Base-by-base conservation (phyloP, 2,329 filamentous ascomycete genomes). In the Arthrobotrys iridis region DNA sequence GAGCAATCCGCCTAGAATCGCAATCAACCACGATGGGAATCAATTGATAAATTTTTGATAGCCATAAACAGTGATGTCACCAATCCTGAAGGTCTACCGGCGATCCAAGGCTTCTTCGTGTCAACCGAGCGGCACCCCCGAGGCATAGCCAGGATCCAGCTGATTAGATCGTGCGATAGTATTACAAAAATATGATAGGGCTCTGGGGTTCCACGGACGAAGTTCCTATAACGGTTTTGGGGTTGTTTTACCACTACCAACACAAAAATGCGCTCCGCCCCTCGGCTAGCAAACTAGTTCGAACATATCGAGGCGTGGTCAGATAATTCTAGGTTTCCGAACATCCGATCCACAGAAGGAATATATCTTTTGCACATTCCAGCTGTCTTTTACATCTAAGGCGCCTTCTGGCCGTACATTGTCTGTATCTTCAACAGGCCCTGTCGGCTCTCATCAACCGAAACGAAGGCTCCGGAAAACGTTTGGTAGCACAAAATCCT, bases 101-200 rank as follows among this genome's bases (percentile, higher is more conserved):
- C 65, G 65, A 55, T 26, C 24, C 35, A 62, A 70, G 65, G 57
- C 65, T 58, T 46, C 57, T 55, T 70, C 26, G 18, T 33, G n/a
- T 26, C 18, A 10, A 4, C 43, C 5, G 5, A 13, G 30, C 65
- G 65, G 65, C 40, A 30, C 11, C 57, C 40, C 65, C 65, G 65
- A 70, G 55, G 35, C 30, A 35, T 43, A 28, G 43, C 33, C 41
- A 55, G 65, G 65, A 70, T 70, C 45, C 65, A 62, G 65, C 65
- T 70, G 55, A 50, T 55, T 55, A 22, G 43, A 62, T 40, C 55
- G 55, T 20, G 30, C 57, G 33, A 70, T 33, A 10, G 55, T 26
- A 40, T 48, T 62, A 35, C 48, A 45, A 52, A 8, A 57, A 55
- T 55, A 35, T 68, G 64, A 68, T 60, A 26, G 30, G 20, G 22